A percentile compares a stretch with the other conserved stretches of the same genome.
phyloP scores from a whole-genome alignment of 2,329 filamentous ascomycete species.

The Aphanocladium album region DNA sequence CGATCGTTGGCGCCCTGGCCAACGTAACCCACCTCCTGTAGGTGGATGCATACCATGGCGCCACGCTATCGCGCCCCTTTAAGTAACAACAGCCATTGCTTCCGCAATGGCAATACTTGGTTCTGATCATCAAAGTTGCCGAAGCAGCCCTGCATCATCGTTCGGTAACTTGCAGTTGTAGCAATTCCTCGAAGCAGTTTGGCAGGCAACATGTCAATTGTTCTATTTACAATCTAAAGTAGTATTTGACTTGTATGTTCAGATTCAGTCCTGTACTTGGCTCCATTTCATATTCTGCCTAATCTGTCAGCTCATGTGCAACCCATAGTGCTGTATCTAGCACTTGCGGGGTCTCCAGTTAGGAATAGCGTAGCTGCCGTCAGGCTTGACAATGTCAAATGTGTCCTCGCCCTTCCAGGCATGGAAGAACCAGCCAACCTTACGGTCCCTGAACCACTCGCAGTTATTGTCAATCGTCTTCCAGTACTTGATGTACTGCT shows the following conservation, averaged over 20 bases:
- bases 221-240: constrained; percentile 17
- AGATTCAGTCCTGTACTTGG: constrained; percentile 16
- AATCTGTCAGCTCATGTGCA: neutral
- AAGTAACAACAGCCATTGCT: neutral
- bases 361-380: constrained; percentile 18
- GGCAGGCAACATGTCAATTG: no score
- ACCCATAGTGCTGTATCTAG: neutral
- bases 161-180: no score
- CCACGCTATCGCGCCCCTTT: neutral
- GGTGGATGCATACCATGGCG: neutral
- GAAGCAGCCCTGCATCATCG: no score
- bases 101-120: neutral
- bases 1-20: neutral
- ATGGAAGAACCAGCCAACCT: constrained; percentile 19
- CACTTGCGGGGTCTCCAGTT: constrained; percentile 18
- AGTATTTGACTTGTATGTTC: constrained; percentile 29
- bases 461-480: constrained; percentile 18
- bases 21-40: no score
- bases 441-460: constrained; percentile 16
- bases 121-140: no score
- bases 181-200: no score
- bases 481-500: constrained; percentile 17
- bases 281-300: neutral
- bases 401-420: constrained; percentile 18
- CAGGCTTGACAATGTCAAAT: constrained; percentile 17